Conservation (phyloP, 2,329 filamentous ascomycete species). For the Diatrype stigma region DNA sequence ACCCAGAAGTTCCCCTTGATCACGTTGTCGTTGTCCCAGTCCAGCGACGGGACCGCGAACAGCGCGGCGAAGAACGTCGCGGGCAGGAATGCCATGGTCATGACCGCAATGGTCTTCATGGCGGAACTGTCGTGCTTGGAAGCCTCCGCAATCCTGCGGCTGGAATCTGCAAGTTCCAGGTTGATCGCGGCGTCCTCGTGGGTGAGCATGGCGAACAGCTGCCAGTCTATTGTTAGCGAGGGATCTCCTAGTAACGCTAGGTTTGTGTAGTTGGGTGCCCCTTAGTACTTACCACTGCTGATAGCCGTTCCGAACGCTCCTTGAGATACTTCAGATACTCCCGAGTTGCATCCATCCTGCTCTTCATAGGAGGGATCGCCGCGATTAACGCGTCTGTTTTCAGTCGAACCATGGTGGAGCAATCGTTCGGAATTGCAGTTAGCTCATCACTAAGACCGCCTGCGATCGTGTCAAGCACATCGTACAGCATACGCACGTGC, state of each 20-base stretch:
- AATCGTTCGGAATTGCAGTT: not conserved
- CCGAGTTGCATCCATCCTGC: slow-evolving; percentile 15
- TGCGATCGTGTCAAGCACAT: slow-evolving; percentile 14
- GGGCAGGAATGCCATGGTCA: slow-evolving; percentile 23
- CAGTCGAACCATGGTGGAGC: slow-evolving; percentile 5
- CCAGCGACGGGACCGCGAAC: slow-evolving; percentile 19
- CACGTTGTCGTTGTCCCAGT: slow-evolving; percentile 9
- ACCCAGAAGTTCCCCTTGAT: slow-evolving; percentile 24
- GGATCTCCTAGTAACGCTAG: too few relatives aligned
- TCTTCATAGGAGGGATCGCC: slow-evolving; percentile 19
- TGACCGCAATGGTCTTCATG: slow-evolving; percentile 21
- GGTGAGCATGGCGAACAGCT: slow-evolving; percentile 9
- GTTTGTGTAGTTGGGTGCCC: too few relatives aligned
- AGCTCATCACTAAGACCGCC: slow-evolving; percentile 2
- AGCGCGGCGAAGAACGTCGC: slow-evolving; percentile 24
- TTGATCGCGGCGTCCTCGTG: slow-evolving; percentile 19
- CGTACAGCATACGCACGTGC: slow-evolving; percentile 16
- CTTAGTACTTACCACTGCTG: slow-evolving; percentile 21
- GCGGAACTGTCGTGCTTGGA: slow-evolving; percentile 16
- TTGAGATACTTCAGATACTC: slow-evolving; percentile 21
- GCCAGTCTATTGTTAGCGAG: too few relatives aligned
- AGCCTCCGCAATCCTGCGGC: slow-evolving; percentile 15
- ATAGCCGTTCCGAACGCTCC: slow-evolving; percentile 20
- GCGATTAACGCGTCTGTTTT: slow-evolving; percentile 14
- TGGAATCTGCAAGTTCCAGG: slow-evolving; percentile 14